These are phyloP conservation scores for Nakaseomyces glabratus DNA, from an alignment of 1,139 yeast genomes.

Conservation along the genomic window DNA sequence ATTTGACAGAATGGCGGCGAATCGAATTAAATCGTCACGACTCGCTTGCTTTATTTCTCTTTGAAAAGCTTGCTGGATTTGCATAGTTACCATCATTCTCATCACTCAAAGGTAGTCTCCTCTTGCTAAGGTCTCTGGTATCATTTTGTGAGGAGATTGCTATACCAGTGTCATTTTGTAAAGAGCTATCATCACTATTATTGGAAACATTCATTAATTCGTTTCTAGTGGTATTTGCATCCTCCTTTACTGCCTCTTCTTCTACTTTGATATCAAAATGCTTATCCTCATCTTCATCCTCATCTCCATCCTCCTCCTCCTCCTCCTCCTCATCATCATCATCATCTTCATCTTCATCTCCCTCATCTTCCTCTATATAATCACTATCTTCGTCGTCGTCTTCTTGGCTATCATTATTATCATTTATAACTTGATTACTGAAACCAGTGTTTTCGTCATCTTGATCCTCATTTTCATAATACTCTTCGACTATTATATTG, in stretches of 20 bases:
- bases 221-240: neutral
- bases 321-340: slow-evolving; percentile 15
- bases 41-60: no score
- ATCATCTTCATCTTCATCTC: slow-evolving; percentile 16
- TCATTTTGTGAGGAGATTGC: no score
- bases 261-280: slow-evolving; percentile 7
- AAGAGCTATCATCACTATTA: no score
- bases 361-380: slow-evolving; percentile 15
- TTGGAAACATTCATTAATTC: neutral
- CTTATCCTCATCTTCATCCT: slow-evolving; percentile 13
- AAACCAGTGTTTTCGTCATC: slow-evolving; percentile 11
- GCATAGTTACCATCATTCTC: no score
- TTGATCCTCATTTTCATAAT: slow-evolving; percentile 20
- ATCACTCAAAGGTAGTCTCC: no score
- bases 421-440: slow-evolving; percentile 3
- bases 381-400: slow-evolving; percentile 12
- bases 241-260: slow-evolving; percentile 1
- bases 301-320: slow-evolving; percentile 12
- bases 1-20: no score
- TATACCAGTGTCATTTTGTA: no score
- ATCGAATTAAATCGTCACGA: no score
- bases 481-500: slow-evolving; percentile 22
- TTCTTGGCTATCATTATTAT: slow-evolving; percentile 15
- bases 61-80: no score
- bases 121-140: no score